Percentiles rank a stretch among this genome's conserved stretches.
phyloP scores from a whole-genome alignment of 2,329 filamentous ascomycete species.

The Fusarium denticulatum region DNA sequence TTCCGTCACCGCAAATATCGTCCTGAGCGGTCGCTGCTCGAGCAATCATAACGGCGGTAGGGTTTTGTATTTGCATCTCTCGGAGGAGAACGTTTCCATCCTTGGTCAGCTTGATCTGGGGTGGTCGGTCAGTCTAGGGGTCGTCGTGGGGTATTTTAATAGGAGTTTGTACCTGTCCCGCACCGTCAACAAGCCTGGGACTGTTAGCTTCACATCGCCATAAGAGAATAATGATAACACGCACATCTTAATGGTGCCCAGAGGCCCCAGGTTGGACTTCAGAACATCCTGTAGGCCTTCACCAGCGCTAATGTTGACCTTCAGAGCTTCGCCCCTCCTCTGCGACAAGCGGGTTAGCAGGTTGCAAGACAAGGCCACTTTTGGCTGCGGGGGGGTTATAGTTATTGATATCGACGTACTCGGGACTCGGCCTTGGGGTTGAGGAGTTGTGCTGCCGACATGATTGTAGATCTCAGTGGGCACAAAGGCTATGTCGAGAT shows the following conservation, averaged over 20 bases:
- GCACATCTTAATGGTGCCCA: conserved; percentile 96
- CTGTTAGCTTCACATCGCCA: conserved; percentile 41
- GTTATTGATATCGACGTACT: conserved; percentile 64
- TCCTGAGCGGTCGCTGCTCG: conserved; percentile 95
- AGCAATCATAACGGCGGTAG: conserved; percentile 88
- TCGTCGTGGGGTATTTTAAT: conserved; percentile 41
- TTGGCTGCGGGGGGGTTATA: conserved; percentile 32
- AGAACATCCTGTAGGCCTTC: conserved; percentile 94
- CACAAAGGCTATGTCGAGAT: conserved; percentile 38
- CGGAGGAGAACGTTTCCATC: conserved; percentile 89
- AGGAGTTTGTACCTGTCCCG: conserved; percentile 67
- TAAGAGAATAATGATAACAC: conserved; percentile 6
- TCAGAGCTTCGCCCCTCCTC: conserved; percentile 96
- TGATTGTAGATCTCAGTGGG: conserved; percentile 52
- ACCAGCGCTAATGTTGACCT: conserved; percentile 96
- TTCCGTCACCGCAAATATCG: conserved; percentile 97
- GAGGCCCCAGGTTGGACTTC: conserved; percentile 93
- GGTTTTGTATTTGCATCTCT: conserved; percentile 96
- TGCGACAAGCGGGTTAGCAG: conserved; percentile 53
- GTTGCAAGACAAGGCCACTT: conserved; percentile 26
- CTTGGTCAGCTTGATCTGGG: conserved; percentile 96
- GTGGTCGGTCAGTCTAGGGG: conserved; percentile 45
- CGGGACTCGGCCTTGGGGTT: conserved; percentile 99
- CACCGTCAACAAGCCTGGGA: conserved; percentile 72
- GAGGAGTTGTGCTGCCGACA: conserved; percentile 98